These are phyloP conservation scores for Sanguinoderma infundibulare DNA, from an alignment of 1,284 basidiomycete species.

Conservation along the genomic window DNA sequence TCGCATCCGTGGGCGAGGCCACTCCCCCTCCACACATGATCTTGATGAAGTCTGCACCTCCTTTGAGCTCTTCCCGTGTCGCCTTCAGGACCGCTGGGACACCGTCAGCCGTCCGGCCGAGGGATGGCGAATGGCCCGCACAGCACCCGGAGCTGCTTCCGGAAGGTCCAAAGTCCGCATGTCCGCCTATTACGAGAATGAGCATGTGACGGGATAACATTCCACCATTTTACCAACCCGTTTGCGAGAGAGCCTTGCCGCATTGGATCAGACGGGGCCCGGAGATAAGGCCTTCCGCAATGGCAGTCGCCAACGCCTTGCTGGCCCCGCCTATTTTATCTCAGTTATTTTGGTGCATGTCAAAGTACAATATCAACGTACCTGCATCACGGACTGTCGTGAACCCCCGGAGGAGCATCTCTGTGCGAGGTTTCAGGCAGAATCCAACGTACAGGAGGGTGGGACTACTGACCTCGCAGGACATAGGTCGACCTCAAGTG, in stretches of 20 bases:
- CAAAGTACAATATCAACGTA: background rate
- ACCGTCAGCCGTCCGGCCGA: conserved; percentile 44
- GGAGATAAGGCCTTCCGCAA: conserved; percentile 45
- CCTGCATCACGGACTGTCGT: conserved; percentile 55
- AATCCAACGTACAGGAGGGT: background rate
- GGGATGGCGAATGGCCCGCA: conserved; percentile 39
- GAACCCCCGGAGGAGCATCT: conserved; percentile 52
- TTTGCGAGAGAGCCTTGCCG: conserved; percentile 50
- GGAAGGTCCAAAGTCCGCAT: conserved; percentile 42
- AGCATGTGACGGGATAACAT: background rate
- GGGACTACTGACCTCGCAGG: conserved; percentile 34
- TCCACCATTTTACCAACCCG: conserved; percentile 32
- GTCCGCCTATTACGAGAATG: conserved; percentile 36
- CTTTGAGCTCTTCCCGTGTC: conserved; percentile 47
- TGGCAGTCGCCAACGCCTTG: conserved; percentile 45
- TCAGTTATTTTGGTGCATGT: background rate
- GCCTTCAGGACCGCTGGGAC: conserved; percentile 46
- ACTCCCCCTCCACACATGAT: conserved; percentile 52
- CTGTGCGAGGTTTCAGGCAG: conserved; percentile 16
- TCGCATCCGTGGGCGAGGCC: conserved; percentile 46
- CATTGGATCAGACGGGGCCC: conserved; percentile 51
- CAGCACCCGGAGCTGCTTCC: conserved; percentile 42
- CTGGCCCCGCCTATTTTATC: conserved; percentile 42
- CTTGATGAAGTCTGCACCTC: conserved; percentile 50
- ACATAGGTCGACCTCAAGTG: conserved; percentile 44